phyloP scores from a whole-genome alignment of 2,329 filamentous ascomycete genomes.

The Torrubiellomyces zombiae region DNA sequence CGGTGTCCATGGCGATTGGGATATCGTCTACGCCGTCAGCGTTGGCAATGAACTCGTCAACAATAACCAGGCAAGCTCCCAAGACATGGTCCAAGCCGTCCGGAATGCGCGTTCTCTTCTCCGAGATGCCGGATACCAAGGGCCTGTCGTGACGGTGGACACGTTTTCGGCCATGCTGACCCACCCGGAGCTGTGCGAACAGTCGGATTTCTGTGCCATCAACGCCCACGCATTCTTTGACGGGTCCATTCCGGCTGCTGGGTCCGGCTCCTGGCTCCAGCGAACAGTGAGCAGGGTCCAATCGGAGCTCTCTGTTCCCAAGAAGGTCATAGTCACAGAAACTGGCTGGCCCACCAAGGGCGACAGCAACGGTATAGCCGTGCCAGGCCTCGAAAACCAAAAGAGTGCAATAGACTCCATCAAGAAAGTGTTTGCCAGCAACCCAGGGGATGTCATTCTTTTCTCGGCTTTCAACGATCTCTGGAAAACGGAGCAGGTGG shows the following conservation, averaged over 20 bases:
- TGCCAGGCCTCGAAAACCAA: slow-evolving; percentile 54
- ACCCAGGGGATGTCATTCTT: slow-evolving; percentile 40
- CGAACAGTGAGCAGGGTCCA: slow-evolving; percentile 32
- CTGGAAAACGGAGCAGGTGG: slow-evolving; percentile 53
- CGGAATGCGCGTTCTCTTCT: slow-evolving; percentile 39
- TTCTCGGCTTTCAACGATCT: slow-evolving; percentile 67
- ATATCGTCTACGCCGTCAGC: slow-evolving; percentile 49
- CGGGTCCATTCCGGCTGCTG: slow-evolving; percentile 34
- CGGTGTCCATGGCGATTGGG: slow-evolving; percentile 49
- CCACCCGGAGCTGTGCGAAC: slow-evolving; percentile 53
- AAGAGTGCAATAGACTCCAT: slow-evolving; percentile 47
- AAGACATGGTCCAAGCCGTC: slow-evolving; percentile 41
- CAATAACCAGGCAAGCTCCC: slow-evolving; percentile 34
- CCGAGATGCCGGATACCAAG: slow-evolving; percentile 45
- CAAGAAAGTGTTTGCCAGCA: slow-evolving; percentile 36
- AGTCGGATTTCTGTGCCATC: slow-evolving; percentile 62
- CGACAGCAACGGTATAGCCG: slow-evolving; percentile 44
- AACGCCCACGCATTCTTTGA: slow-evolving; percentile 84
- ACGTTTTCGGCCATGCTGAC: slow-evolving; percentile 52
- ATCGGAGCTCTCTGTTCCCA: slow-evolving; percentile 25
- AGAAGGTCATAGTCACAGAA: slow-evolving; percentile 61
- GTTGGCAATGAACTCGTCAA: slow-evolving; percentile 75
- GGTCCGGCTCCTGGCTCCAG: slow-evolving; percentile 51
- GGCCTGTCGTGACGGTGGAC: slow-evolving; percentile 65
- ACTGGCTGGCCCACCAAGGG: slow-evolving; percentile 70